Evolutionary conservation across 495 filamentous ascomycete genomes (phyloP).

Genomic region (Neurospora sp.): DNA sequence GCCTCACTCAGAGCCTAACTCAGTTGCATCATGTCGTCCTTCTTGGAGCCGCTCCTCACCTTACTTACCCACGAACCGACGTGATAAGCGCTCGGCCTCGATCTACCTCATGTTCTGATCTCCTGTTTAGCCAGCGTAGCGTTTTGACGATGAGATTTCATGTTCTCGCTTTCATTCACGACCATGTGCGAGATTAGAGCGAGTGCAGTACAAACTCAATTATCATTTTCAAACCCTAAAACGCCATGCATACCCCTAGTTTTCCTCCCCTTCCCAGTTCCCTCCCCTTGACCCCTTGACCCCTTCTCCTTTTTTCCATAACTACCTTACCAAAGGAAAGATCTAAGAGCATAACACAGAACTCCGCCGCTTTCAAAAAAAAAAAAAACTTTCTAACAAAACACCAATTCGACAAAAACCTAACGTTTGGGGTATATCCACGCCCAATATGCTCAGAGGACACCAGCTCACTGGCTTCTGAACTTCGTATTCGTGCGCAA

Average conservation of each 20-base stretch:
- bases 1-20: not conserved
- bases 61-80: not conserved
- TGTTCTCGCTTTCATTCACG: too few species aligned
- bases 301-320: not conserved
- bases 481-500: not conserved
- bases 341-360: not conserved
- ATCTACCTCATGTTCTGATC: not conserved
- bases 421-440: not conserved
- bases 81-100: not conserved
- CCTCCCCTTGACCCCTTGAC: not conserved
- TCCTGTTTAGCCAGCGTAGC: too few species aligned
- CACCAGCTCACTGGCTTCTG: not conserved
- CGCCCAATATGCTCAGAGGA: not conserved
- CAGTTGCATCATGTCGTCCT: not conserved
- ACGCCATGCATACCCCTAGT: not conserved
- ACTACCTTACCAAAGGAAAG: not conserved
- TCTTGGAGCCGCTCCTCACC: not conserved
- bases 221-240: not conserved
- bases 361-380: not conserved
- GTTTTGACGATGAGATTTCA: too few species aligned
- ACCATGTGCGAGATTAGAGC: too few species aligned
- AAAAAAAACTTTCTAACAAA: too few species aligned
- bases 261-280: not conserved
- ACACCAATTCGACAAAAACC: not conserved
- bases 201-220: not conserved